These are phyloP conservation scores for Podaxis sp. DNA, from an alignment of 768 basidiomycete species.

Conservation along the genomic window DNA sequence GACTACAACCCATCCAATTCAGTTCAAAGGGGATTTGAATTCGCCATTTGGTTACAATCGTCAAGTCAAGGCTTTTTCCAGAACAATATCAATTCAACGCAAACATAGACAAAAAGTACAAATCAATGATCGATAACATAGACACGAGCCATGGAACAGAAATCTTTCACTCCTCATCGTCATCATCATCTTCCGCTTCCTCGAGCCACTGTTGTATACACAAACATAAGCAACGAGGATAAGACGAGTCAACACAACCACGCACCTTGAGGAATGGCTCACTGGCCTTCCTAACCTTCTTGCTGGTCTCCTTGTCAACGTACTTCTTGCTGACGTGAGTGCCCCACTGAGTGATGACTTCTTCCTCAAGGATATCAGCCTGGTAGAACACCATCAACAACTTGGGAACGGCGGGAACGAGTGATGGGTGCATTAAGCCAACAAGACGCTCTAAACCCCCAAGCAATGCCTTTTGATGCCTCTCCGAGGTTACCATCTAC, in stretches of 20 bases:
- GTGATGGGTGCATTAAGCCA: slow-evolving; percentile 71
- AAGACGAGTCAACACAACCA: slow-evolving; percentile 1
- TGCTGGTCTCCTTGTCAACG: slow-evolving; percentile 91
- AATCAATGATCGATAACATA: background rate
- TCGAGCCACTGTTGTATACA: slow-evolving; percentile 69
- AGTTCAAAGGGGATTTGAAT: background rate
- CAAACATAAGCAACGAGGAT: slow-evolving; percentile 12
- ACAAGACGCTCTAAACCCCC: slow-evolving; percentile 90
- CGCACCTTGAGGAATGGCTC: slow-evolving; percentile 91
- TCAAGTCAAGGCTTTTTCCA: background rate
- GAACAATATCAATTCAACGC: background rate
- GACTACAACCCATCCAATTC: too few species aligned
- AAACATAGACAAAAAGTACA: background rate
- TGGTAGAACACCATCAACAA: slow-evolving; percentile 95
- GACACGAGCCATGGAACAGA: background rate
- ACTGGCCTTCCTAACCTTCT: slow-evolving; percentile 93
- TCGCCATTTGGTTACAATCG: background rate
- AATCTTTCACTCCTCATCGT: slow-evolving; percentile 4
- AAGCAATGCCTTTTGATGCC: slow-evolving; percentile 91
- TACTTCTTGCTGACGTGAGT: slow-evolving; percentile 97
- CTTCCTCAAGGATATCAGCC: slow-evolving; percentile 89
- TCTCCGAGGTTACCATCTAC: slow-evolving; percentile 89
- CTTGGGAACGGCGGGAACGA: slow-evolving; percentile 77
- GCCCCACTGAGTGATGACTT: slow-evolving; percentile 87
- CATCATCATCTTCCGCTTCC: slow-evolving; percentile 80